Evolutionary conservation across 2,329 filamentous ascomycete species (phyloP).

Genomic region (Aspergillus aculeatus): DNA sequence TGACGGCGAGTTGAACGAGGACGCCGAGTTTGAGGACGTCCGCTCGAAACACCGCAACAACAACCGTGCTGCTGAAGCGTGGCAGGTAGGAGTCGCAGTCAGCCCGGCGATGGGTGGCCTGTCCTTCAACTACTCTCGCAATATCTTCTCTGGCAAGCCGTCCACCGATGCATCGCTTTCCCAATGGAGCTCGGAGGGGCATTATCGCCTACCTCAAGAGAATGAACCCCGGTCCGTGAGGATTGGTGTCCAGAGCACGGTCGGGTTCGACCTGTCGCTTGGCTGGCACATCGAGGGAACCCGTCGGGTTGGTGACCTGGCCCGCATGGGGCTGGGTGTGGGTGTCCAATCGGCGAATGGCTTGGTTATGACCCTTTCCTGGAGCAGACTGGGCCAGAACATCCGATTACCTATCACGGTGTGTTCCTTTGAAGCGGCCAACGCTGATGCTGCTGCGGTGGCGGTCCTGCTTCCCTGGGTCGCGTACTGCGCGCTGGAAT

Average conservation of each 20-base stretch:
- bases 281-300: conserved; percentile 38
- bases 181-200: conserved; percentile 43
- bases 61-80: conserved; percentile 31
- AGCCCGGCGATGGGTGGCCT: conserved; percentile 31
- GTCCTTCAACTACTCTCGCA: conserved; percentile 36
- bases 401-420: conserved; percentile 42
- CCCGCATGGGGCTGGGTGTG: conserved; percentile 40
- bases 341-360: conserved; percentile 36
- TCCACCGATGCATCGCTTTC: conserved; percentile 34
- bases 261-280: conserved; percentile 30
- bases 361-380: conserved; percentile 39
- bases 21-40: conserved; percentile 14
- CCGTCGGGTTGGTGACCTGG: conserved; percentile 39
- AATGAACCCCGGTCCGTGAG: conserved; percentile 34
- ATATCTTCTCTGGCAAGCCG: conserved; percentile 37
- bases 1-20: conserved; percentile 23
- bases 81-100: conserved; percentile 32
- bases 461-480: conserved; percentile 41
- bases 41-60: conserved; percentile 21
- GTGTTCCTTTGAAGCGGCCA: conserved; percentile 35
- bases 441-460: conserved; percentile 34
- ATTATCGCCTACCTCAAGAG: conserved; percentile 32
- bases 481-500: conserved; percentile 43
- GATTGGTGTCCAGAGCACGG: conserved; percentile 31
- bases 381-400: conserved; percentile 42